Base-by-base conservation (phyloP, 1,284 basidiomycete genomes). In the Leccinum angustisporum region DNA sequence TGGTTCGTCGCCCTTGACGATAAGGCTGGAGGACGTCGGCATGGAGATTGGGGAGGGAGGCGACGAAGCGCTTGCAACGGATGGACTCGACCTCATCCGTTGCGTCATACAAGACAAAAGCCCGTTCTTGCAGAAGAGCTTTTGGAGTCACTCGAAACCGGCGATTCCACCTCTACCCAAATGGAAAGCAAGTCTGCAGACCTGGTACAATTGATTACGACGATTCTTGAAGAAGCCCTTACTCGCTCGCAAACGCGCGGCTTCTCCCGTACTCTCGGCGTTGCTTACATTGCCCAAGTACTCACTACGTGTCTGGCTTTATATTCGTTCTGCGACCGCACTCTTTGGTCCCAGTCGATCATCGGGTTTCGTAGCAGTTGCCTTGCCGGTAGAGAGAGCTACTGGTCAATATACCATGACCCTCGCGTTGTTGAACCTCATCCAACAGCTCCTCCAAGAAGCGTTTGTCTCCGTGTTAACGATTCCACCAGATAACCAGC, bases 281-380 rank as follows among this genome's bases (percentile, higher is more conserved):
- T 80, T 96, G 34, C 80, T 95, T 21, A 85, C 87, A 0, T 78
- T 95, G 1, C 90, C 90, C 0, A 81, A 79, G 51, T 89, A 90
- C 68, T 88, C 92, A 1, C 86, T 86, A 61, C 83, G 89, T 1
- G 89, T 95, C 18, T 96, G 94, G 94, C 79, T 94, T 9, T 94
- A 90, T 68, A 83, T 94, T 31, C 87, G 92, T 11, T 92, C 91
- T 2, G 89, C 92, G 1, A 80, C 85, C 1, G 80, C 87, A 5
- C 79, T 96, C 21, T 21, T 21, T 71, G 90, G 90, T 14, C 81
- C 85, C 4, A 69, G 84, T 25, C 78, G 78, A 46, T 74, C 78
- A 7, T 76, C 79, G 34, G 83, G 83, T 4, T 84, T 84, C 63
- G 82, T 85, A 9, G 85, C 86, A 1, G 79, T 83, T n/a, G 84